Evolutionary conservation across 1,284 basidiomycete species (phyloP), one percentile per base, ranked within the genome.

Genomic region (Agroathelia rolfsii): DNA sequence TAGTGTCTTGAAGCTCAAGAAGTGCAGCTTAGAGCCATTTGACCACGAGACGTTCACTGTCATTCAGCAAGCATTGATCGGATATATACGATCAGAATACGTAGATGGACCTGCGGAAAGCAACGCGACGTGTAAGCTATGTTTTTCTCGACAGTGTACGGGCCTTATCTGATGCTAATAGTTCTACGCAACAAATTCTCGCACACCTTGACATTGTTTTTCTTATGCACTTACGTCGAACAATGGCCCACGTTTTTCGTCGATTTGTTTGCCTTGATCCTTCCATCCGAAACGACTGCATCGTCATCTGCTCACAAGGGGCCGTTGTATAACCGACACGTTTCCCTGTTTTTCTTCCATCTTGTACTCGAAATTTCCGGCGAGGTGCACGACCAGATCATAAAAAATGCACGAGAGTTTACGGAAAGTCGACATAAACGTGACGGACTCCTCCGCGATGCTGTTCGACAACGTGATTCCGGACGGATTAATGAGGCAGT

Each of bases 121-220:
- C 22, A 69, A 65, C 41, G 73, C 81, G 32, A 50, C 75, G 30
- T 90, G 85, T 86, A 52, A 55, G 85, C 66, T 18, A 20, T 41
- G 22, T 23, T 17, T n/a, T n/a, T n/a, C n/a, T n/a, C n/a, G n/a
- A n/a, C n/a, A n/a, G n/a, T n/a, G n/a, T n/a, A n/a, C n/a, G n/a
- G n/a, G n/a, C n/a, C n/a, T n/a, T n/a, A n/a, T n/a, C n/a, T n/a
- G n/a, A n/a, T n/a, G n/a, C n/a, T n/a, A n/a, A 7, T 43, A 89
- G 88, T 83, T 58, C 60, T 95, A 38, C 79, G 92, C 51, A 99
- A 99, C 70, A 98, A 98, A 60, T 87, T 97, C 55, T 89, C 92
- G 11, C 93, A 96, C 62, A 94, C 92, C n/a, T 68, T 97, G 29
- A 85, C 94, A 1, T 73, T 96, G 37, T 79, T 98, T 56, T 94